A percentile compares a stretch with the other conserved stretches of the same genome.
Evolutionary conservation across 1,284 basidiomycete genomes (phyloP).

Genomic region (Moesziomyces sp.): DNA sequence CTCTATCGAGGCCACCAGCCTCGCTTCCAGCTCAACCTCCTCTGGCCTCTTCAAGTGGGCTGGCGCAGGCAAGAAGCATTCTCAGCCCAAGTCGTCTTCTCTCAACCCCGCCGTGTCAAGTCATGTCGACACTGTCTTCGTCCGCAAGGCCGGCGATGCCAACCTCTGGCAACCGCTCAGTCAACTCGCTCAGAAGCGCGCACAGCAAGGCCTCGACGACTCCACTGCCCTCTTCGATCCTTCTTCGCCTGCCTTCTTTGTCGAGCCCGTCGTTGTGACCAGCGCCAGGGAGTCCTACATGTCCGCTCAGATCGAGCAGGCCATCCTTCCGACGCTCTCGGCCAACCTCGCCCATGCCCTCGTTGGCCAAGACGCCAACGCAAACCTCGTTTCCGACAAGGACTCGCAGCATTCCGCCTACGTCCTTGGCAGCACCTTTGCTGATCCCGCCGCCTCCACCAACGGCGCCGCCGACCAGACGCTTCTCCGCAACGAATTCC

Average conservation of each 20-base stretch:
- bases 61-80: slow-evolving; percentile 13
- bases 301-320: slow-evolving; percentile 22
- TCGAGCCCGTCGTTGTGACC: slow-evolving; percentile 55
- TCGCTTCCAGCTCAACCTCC: slow-evolving; percentile 45
- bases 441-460: slow-evolving; percentile 12
- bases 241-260: slow-evolving; percentile 29
- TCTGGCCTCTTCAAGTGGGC: slow-evolving; percentile 49
- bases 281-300: slow-evolving; percentile 42
- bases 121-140: slow-evolving; percentile 36
- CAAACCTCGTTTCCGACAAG: slow-evolving; percentile 21
- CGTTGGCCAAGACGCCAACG: slow-evolving; percentile 8
- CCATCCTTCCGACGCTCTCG: slow-evolving; percentile 34
- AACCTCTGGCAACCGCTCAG: slow-evolving; percentile 42
- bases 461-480: slow-evolving; percentile 9
- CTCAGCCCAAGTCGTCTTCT: neutral
- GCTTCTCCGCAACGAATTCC: slow-evolving; percentile 21
- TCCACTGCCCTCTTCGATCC: slow-evolving; percentile 16
- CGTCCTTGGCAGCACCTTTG: slow-evolving; percentile 39
- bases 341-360: slow-evolving; percentile 19
- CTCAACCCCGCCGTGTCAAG: slow-evolving; percentile 4
- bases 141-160: slow-evolving; percentile 42
- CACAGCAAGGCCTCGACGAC: slow-evolving; percentile 14
- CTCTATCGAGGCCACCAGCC: slow-evolving; percentile 44
- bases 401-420: slow-evolving; percentile 38
- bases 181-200: slow-evolving; percentile 9